These are phyloP conservation scores for Euphrasia arctica DNA, from an alignment of 305 asterid genomes.

Conservation along the genomic window DNA sequence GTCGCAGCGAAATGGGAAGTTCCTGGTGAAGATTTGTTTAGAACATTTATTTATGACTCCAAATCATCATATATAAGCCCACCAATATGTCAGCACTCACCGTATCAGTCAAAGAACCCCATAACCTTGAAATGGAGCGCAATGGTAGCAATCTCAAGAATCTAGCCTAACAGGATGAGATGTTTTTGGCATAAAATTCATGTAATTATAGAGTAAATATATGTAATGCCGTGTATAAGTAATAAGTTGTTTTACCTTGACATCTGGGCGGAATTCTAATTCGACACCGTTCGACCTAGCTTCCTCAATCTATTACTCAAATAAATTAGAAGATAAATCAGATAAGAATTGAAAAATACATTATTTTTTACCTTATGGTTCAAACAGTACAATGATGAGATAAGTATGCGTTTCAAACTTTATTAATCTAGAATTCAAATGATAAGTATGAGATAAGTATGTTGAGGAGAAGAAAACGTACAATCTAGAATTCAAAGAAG, in stretches of 20 bases:
- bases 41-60: slow-evolving; percentile 19
- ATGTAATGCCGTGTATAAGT: slow-evolving; percentile 9
- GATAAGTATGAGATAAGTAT: no score
- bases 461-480: no score
- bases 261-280: slow-evolving; percentile 81
- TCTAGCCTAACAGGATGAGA: slow-evolving; percentile 54
- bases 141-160: slow-evolving; percentile 79
- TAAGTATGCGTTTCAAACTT: neutral
- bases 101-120: slow-evolving; percentile 72
- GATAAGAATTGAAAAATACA: slow-evolving; percentile 1
- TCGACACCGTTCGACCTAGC: slow-evolving; percentile 70
- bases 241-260: slow-evolving; percentile 49
- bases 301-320: slow-evolving; percentile 65
- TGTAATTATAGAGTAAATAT: neutral
- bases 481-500: slow-evolving; percentile 12
- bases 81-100: slow-evolving; percentile 44
- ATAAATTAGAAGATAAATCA: slow-evolving; percentile 28
- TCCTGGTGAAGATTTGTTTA: slow-evolving; percentile 51
- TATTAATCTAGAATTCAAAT: slow-evolving; percentile 10
- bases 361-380: slow-evolving; percentile 4
- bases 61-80: slow-evolving; percentile 16
- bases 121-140: slow-evolving; percentile 82
- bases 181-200: slow-evolving; percentile 18
- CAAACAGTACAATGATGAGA: slow-evolving; percentile 11
- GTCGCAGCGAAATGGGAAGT: slow-evolving; percentile 84